Base-by-base conservation (phyloP, 352 stramenopile species). In the Globisporangium irregulare region DNA sequence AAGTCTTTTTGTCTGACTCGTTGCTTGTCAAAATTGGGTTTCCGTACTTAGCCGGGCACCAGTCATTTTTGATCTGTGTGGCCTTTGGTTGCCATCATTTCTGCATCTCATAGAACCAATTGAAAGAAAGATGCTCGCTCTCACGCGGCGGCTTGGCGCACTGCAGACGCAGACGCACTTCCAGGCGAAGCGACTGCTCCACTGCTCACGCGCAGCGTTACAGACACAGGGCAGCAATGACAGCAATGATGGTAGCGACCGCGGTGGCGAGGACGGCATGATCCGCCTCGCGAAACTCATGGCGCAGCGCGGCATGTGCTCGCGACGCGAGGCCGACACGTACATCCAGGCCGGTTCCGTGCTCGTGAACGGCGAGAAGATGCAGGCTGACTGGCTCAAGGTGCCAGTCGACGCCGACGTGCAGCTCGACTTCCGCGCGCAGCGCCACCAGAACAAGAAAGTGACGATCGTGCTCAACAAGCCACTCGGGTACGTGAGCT, bases 381-480 rank as follows among this genome's bases (percentile, higher is more conserved):
- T 87, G 46, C 72, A 87, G n/a, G 79, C 71, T 8, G 76, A 93
- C 12, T 92, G 87, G 82, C 73, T 88, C 25, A 93, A 91, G 46
- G 84, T 95, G 34, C 71, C 81, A 15, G 59, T 60, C 9, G 77
- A 91, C 48, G 84, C 76, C 54, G 76, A 87, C 27, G 83, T 95
- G 34, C 64, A 67, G 29, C 79, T 95, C 46, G 79, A 84, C 54
- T 84, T 80, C 46, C 75, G 76, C 62, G 87, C 86, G n/a, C 79
- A 90, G 67, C 78, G 79, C 60, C 84, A 93, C 64, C 80, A 93
- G 68, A 74, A 76, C 56, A 85, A 88, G 58, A 95, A 94, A 68
- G 81, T 93, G 25, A 92, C 87, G 41, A 67, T 95, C 43, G 66
- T 95, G 55, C 72, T 95, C 53, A 95, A 95, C 73, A 95, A 95